phyloP scores from a whole-genome alignment of 768 basidiomycete species.

The Naganishia antarctica region DNA sequence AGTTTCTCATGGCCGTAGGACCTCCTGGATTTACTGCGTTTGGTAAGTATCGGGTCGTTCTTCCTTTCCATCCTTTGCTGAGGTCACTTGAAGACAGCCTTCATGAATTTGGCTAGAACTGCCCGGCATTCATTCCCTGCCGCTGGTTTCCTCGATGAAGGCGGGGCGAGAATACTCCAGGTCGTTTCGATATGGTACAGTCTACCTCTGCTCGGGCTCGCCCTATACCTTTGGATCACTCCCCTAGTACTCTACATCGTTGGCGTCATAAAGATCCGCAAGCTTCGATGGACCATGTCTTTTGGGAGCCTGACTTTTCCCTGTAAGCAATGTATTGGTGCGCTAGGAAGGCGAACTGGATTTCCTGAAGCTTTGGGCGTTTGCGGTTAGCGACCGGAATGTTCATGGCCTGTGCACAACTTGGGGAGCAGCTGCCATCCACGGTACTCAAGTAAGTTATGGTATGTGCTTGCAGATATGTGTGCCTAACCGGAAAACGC shows the following conservation, averaged over 20 bases:
- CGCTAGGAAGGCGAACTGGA: neutral
- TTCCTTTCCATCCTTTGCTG: neutral
- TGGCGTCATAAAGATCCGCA: neutral
- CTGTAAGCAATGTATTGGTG: neutral
- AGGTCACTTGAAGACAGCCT: neutral
- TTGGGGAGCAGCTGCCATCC: constrained; percentile 16
- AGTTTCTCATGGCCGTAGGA: constrained; percentile 22
- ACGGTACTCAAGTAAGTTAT: constrained; percentile 4
- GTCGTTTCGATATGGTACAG: constrained; percentile 16
- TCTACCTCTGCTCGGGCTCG: constrained; percentile 17
- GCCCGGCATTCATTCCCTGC: constrained; percentile 15
- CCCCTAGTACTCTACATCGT: neutral
- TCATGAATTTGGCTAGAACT: constrained; percentile 15
- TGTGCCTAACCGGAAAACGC: no score
- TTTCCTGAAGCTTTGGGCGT: neutral
- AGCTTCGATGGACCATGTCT: neutral
- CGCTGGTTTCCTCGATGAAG: constrained; percentile 1
- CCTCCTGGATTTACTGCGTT: constrained; percentile 26
- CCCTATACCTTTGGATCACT: neutral
- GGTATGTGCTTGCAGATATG: no score
- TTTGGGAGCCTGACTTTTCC: constrained; percentile 10
- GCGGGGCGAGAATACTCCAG: constrained; percentile 10
- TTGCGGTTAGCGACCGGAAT: constrained; percentile 1
- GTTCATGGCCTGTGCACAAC: constrained; percentile 17
- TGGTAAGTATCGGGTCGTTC: neutral